Conservation (phyloP, 768 basidiomycete genomes). For the Xanthoconium stramineum region DNA sequence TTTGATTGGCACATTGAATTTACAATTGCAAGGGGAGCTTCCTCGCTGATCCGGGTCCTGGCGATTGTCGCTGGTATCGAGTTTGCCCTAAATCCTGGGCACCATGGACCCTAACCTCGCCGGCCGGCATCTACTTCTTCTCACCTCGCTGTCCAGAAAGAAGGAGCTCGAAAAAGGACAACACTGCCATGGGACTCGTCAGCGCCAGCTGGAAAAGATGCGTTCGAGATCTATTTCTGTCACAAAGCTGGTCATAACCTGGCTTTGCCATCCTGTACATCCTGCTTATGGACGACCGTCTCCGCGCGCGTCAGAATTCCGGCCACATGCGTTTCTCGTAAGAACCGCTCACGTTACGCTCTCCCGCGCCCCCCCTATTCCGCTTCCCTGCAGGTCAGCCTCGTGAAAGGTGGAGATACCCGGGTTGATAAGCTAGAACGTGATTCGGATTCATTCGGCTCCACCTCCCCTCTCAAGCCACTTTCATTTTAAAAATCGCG, state of each 20-base stretch:
- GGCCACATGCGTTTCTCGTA: constrained; percentile 1
- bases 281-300: constrained; percentile 11
- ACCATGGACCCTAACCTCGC: constrained; percentile 7
- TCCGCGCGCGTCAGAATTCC: constrained; percentile 12
- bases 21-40: constrained; percentile 13
- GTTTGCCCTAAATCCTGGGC: constrained; percentile 24
- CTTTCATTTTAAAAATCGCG: background rate
- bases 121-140: background rate
- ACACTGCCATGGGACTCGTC: constrained; percentile 3
- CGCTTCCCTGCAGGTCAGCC: constrained; percentile 9
- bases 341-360: background rate
- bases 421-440: constrained; percentile 19
- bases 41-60: constrained; percentile 26
- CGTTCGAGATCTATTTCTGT: constrained; percentile 3
- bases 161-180: background rate
- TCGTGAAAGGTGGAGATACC: constrained; percentile 20
- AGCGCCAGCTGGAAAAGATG: background rate
- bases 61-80: constrained; percentile 25
- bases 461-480: background rate
- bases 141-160: background rate
- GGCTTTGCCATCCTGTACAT: constrained; percentile 18
- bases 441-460: constrained; percentile 3
- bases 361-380: constrained; percentile 15
- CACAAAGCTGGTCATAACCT: background rate
- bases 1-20: constrained; percentile 20